Base-by-base conservation (phyloP, 768 basidiomycete genomes). In the Agaricus blazei region DNA sequence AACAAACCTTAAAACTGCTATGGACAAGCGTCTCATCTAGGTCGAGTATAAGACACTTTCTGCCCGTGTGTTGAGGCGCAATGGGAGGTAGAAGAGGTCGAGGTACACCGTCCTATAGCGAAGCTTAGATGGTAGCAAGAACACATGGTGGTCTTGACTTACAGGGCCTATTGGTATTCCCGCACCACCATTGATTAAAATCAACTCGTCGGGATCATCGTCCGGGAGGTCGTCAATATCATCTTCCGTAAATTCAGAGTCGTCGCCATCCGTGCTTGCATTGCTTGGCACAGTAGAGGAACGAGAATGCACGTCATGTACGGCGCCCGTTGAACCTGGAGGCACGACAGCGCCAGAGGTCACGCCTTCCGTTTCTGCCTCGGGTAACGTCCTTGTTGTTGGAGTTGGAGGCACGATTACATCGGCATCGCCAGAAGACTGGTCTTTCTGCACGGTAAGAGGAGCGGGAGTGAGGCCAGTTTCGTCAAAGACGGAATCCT, bases 11-110 rank as follows among this genome's bases (percentile, higher is more conserved):
- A 83, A 99, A 98, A 69, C 92, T 95, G 66, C 90, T 93, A 72
- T 98, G 96, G 23, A 98, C 87, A 19, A 99, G 77, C 2, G 97
- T 99, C 72, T 99, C 96, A 62, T 99, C 96, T 40, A 99, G 78
- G 72, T 99, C 97, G 26, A 99, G 81, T 42, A 98, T 94, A 9
- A 98, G 80, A 64, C 97, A 98, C 73, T 99, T 99, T 54, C 93
- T 77, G 29, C 96, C 96, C 31, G 73, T 80, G 63, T 96, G 90
- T 15, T 88, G 84, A 9, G 86, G 82, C 3, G 83, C 74, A 58
- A 98, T 76, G 26, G 91, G 90, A 12, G 93, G 93, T 6, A 99
- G 70, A n/a, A 99, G 75, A 4, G 96, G 96, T 58, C 82, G 80
- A 11, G 93, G 92, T 23, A 79, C 67, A 11, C 96, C 96, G 64